Percentiles rank a stretch among this genome's conserved stretches.
Evolutionary conservation across 768 basidiomycete genomes (phyloP).

Genomic region (Termitomyces sp.): DNA sequence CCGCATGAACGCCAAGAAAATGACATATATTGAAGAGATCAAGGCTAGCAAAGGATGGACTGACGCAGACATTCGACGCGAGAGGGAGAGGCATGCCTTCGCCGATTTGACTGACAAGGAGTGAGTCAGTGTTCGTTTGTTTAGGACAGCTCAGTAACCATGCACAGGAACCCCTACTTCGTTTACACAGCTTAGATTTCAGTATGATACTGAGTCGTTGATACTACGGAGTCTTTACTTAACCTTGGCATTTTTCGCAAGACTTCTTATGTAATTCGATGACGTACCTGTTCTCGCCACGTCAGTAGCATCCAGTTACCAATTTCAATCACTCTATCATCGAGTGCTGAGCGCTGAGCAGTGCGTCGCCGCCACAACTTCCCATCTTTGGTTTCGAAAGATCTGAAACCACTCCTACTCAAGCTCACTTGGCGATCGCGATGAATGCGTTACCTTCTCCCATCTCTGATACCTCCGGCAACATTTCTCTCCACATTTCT

Average conservation of each 20-base stretch:
- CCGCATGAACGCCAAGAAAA: constrained; percentile 48
- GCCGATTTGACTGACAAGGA: constrained; percentile 62
- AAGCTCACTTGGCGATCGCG: neutral
- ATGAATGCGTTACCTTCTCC: constrained; percentile 3
- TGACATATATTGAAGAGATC: constrained; percentile 35
- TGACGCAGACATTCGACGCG: constrained; percentile 52
- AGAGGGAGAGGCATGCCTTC: constrained; percentile 61
- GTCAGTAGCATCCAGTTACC: too few relatives aligned
- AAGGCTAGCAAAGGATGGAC: constrained; percentile 53
- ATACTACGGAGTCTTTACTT: neutral
- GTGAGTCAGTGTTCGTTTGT: constrained; percentile 30
- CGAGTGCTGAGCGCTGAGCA: neutral
- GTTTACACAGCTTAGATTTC: constrained; percentile 46
- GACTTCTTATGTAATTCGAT: neutral
- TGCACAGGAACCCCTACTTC: constrained; percentile 56
- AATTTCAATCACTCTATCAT: too few relatives aligned
- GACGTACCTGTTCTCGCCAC: neutral
- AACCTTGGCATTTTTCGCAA: too few relatives aligned
- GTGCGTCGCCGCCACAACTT: neutral
- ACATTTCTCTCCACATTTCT: constrained; percentile 20
- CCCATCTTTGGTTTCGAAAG: neutral
- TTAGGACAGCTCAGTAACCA: neutral
- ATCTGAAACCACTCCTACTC: neutral
- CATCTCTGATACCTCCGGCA: neutral
- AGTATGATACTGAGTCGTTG: neutral